Conservation (phyloP, 352 stramenopile genomes). For the Pelagophyceae sp. region DNA sequence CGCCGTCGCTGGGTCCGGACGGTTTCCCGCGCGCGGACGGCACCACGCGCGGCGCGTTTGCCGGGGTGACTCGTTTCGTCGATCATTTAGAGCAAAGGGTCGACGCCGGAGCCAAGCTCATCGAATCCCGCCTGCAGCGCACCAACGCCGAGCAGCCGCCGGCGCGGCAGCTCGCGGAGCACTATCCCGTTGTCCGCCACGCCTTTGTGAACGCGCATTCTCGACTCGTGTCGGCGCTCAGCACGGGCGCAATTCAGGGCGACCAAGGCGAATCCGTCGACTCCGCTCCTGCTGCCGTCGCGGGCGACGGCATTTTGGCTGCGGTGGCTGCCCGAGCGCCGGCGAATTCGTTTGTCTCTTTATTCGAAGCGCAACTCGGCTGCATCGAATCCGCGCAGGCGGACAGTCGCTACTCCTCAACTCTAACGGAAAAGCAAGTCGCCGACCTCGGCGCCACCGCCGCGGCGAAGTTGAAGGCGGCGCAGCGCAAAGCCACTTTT, state of each 20-base stretch:
- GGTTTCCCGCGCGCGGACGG: too few relatives aligned
- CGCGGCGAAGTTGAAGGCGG: too few relatives aligned
- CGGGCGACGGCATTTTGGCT: not conserved
- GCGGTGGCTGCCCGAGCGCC: not conserved
- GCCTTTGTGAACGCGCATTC: not conserved
- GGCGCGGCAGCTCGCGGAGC: not conserved
- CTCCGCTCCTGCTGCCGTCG: not conserved
- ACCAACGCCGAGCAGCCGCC: too few relatives aligned
- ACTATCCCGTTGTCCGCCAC: not conserved
- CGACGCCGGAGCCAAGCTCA: not conserved
- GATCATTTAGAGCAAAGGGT: not conserved
- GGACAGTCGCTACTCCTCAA: too few relatives aligned
- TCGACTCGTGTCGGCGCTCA: not conserved
- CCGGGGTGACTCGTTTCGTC: too few relatives aligned
- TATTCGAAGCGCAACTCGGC: constrained; percentile 13
- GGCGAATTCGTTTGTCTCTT: not conserved
- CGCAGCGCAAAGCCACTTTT: too few relatives aligned
- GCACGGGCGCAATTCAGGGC: too few relatives aligned
- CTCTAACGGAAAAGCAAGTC: too few relatives aligned
- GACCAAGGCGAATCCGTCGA: not conserved
- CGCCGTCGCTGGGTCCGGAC: too few relatives aligned
- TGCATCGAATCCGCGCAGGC: not conserved
- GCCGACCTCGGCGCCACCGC: too few relatives aligned
- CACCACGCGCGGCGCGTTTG: too few relatives aligned
- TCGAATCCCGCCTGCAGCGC: too few relatives aligned